phyloP scores from a whole-genome alignment of 495 filamentous ascomycete species.

The Physcia stellaris region DNA sequence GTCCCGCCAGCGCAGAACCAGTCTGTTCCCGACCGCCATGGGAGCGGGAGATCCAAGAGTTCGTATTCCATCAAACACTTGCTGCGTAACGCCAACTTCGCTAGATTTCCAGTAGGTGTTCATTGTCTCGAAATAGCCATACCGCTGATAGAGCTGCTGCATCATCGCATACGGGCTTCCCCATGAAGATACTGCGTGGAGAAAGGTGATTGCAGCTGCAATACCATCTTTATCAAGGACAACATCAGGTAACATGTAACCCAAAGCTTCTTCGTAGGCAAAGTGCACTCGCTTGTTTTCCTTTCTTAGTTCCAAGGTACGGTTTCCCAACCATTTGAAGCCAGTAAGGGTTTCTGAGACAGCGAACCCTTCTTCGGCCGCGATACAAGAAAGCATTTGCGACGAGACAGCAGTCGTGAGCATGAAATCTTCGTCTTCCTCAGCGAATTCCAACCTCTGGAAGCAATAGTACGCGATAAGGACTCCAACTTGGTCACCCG shows the following conservation, averaged over 20 bases:
- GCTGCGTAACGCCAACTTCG: constrained; percentile 32
- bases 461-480: constrained; percentile 43
- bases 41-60: constrained; percentile 29
- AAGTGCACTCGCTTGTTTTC: constrained; percentile 39
- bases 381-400: constrained; percentile 49
- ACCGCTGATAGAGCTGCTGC: constrained; percentile 44
- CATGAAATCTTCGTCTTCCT: constrained; percentile 33
- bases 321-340: constrained; percentile 60
- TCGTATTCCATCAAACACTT: constrained; percentile 43
- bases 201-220: constrained; percentile 50
- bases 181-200: constrained; percentile 43
- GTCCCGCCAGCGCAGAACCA: constrained; percentile 51
- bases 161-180: constrained; percentile 47
- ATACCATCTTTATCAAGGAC: constrained; percentile 63
- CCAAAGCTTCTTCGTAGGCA: constrained; percentile 61
- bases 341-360: constrained; percentile 57
- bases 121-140: constrained; percentile 51
- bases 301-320: constrained; percentile 28
- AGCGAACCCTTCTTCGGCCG: constrained; percentile 37
- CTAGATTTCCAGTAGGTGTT: constrained; percentile 59
- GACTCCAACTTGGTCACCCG: constrained; percentile 55
- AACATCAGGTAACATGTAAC: constrained; percentile 56
- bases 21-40: constrained; percentile 31
- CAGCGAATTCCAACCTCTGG: constrained; percentile 28
- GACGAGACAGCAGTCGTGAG: constrained; percentile 53